Conservation (phyloP, 2,329 filamentous ascomycete genomes). For the Diplodia intermedia region DNA sequence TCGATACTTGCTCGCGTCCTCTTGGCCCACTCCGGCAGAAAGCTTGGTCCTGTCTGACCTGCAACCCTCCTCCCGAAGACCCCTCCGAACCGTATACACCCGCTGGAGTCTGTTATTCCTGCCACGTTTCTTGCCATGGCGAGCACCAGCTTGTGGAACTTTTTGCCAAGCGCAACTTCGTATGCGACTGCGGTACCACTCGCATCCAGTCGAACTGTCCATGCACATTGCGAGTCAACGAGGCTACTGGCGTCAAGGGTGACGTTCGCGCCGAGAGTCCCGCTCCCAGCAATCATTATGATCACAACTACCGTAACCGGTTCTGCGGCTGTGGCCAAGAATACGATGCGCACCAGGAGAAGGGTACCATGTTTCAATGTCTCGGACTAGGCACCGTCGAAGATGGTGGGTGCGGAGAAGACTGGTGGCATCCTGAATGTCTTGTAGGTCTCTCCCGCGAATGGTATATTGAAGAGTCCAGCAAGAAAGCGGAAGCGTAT, state of each 20-base stretch:
- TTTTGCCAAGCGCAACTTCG: conserved; percentile 93
- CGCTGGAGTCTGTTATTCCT: conserved; percentile 94
- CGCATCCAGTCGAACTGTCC: conserved; percentile 73
- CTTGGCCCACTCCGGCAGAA: conserved; percentile 86
- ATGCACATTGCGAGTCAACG: conserved; percentile 77
- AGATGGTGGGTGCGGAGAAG: conserved; percentile 89
- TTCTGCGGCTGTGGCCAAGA: conserved; percentile 91
- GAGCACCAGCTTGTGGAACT: conserved; percentile 95
- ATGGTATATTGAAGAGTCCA: conserved; percentile 65
- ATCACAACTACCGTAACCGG: conserved; percentile 90
- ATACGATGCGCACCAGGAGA: conserved; percentile 88
- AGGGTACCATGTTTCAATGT: conserved; percentile 98
- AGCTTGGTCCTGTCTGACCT: conserved; percentile 92
- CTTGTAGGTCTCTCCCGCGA: conserved; percentile 79
- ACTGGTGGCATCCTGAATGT: conserved; percentile 97
- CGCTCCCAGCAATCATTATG: conserved; percentile 80
- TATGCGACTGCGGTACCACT: conserved; percentile 93
- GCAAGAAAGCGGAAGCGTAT: conserved; percentile 33
- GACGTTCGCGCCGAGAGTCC: conserved; percentile 78
- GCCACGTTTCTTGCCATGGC: conserved; percentile 94
- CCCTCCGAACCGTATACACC: conserved; percentile 68
- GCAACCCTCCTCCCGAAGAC: conserved; percentile 77
- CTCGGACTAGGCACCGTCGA: conserved; percentile 80
- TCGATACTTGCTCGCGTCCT: conserved; percentile 90
- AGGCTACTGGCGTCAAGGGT: conserved; percentile 76